Evolutionary conservation across 2,329 filamentous ascomycete genomes (phyloP).

Genomic region (Nemania sp.): DNA sequence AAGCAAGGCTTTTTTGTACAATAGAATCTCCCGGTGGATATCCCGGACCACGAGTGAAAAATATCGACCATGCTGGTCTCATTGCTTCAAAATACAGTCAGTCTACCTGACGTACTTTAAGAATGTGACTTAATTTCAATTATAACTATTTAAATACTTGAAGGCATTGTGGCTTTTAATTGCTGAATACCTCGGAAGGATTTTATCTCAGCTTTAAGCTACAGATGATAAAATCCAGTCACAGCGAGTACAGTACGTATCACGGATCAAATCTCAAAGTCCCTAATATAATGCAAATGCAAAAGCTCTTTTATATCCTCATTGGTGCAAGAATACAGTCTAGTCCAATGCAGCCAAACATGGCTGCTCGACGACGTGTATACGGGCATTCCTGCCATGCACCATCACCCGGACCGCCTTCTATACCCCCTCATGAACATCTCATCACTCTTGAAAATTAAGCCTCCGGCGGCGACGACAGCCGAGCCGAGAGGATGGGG

Average conservation of each 20-base stretch:
- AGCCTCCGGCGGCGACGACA: neutral
- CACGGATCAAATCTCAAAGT: neutral
- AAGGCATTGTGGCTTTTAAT: no score
- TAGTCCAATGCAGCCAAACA: neutral
- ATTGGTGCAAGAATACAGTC: constrained; percentile 2
- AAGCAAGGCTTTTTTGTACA: constrained; percentile 13
- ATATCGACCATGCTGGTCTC: neutral
- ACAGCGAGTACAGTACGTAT: neutral
- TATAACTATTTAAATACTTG: neutral
- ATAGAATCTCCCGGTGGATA: constrained; percentile 6
- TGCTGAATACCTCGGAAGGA: no score
- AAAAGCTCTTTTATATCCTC: constrained; percentile 20
- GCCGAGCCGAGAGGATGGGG: neutral
- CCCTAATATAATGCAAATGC: neutral
- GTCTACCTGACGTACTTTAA: neutral
- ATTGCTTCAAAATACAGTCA: neutral
- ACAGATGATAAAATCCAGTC: no score
- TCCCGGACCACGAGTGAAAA: constrained; percentile 1
- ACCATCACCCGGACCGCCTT: neutral
- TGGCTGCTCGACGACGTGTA: neutral
- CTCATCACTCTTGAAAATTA: neutral
- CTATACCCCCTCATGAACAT: neutral
- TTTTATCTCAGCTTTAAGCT: no score
- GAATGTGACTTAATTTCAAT: neutral
- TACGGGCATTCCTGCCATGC: neutral